These are phyloP conservation scores for Kuraishia hungarica DNA, from an alignment of 805 yeast genomes.

Conservation along the genomic window DNA sequence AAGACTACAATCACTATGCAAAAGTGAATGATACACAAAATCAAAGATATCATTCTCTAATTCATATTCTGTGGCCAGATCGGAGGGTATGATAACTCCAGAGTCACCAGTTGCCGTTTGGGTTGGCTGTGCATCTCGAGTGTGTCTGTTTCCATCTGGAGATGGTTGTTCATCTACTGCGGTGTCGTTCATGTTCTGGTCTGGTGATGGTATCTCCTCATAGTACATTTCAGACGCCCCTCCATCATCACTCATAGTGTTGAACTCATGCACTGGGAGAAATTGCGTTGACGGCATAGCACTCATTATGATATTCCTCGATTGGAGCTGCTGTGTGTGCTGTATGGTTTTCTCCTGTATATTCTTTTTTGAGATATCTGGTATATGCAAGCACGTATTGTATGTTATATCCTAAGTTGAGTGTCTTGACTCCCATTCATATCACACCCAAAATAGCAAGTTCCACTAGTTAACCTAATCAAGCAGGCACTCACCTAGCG, in stretches of 20 bases:
- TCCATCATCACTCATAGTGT: not conserved
- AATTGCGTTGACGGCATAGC: not conserved
- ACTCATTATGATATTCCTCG: not conserved
- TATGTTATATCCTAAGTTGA: too few species aligned
- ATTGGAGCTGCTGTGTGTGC: too few species aligned
- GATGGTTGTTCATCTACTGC: not conserved
- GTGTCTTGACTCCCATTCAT: too few species aligned
- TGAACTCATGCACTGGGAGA: not conserved
- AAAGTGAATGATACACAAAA: constrained; percentile 12
- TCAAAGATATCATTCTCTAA: constrained; percentile 15
- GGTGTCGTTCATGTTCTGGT: not conserved
- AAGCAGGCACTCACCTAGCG: too few species aligned
- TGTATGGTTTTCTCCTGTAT: too few species aligned
- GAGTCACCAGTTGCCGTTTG: not conserved
- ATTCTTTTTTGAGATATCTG: too few species aligned
- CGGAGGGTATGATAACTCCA: not conserved
- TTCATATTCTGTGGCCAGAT: constrained; percentile 8
- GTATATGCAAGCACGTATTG: too few species aligned
- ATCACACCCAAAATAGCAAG: too few species aligned
- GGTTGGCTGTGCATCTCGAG: too few species aligned
- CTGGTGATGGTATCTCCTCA: not conserved
- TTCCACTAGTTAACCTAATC: too few species aligned
- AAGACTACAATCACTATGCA: constrained; percentile 7
- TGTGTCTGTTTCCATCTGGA: not conserved
- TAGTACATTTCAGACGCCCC: not conserved